A percentile compares a stretch with the other conserved stretches of the same genome.
These are phyloP conservation scores for Chionographis japonica DNA, from an alignment of 106 monocot genomes.

Conservation along the genomic window DNA sequence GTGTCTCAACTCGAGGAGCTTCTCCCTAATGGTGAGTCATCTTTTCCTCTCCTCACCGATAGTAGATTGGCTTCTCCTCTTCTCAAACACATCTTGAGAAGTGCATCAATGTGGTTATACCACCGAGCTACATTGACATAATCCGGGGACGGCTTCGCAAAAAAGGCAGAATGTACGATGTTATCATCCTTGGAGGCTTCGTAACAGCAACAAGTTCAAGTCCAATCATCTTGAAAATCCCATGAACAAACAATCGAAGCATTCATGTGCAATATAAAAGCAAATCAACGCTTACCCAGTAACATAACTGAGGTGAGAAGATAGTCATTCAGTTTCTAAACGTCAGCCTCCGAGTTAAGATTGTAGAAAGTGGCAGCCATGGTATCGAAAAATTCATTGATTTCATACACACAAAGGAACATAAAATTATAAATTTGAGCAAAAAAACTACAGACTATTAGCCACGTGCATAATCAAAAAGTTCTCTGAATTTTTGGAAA, in stretches of 20 bases:
- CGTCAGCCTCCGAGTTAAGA: conserved; percentile 50
- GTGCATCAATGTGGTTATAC: conserved; percentile 91
- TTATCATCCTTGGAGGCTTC: conserved; percentile 96
- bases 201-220: conserved; percentile 37
- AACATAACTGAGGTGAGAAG: conserved; percentile 87
- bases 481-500: too few species aligned
- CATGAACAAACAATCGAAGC: background rate
- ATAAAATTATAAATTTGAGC: too few species aligned
- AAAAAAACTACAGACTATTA: too few species aligned
- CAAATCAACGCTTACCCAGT: conserved; percentile 48
- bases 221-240: background rate
- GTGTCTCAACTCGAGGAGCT: too few species aligned
- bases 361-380: conserved; percentile 73
- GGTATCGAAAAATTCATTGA: too few species aligned
- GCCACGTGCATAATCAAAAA: too few species aligned
- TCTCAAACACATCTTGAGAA: conserved; percentile 63
- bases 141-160: conserved; percentile 36
- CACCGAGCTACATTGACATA: conserved; percentile 75
- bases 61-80: too few species aligned
- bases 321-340: conserved; percentile 81
- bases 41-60: too few species aligned
- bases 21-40: too few species aligned
- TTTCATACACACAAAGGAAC: too few species aligned
- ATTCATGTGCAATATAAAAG: too few species aligned
- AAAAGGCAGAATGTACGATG: conserved; percentile 47